phyloP scores from a whole-genome alignment of 352 stramenopile genomes.

The Pythium sukuiense region DNA sequence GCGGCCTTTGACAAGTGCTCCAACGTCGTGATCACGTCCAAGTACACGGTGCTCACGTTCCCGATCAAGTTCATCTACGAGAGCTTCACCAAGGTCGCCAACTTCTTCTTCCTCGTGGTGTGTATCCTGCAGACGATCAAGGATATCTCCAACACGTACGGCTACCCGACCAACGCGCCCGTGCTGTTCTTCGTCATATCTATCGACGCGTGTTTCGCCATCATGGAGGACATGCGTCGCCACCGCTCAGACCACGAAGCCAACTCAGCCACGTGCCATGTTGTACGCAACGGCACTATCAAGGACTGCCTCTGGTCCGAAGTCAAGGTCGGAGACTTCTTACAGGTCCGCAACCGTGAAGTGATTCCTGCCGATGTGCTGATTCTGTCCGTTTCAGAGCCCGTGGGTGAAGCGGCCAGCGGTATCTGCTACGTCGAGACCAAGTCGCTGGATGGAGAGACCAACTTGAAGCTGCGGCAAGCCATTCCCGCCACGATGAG shows the following conservation, averaged over 20 bases:
- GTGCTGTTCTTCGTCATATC: slow-evolving; percentile 90
- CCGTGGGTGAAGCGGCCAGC: slow-evolving; percentile 59
- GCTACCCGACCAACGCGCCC: slow-evolving; percentile 72
- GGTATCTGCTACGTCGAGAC: slow-evolving; percentile 69
- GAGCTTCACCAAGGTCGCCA: slow-evolving; percentile 89
- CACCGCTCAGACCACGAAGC: slow-evolving; percentile 81
- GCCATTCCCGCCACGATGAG: slow-evolving; percentile 68
- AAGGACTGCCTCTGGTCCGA: slow-evolving; percentile 78
- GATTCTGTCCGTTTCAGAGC: slow-evolving; percentile 76
- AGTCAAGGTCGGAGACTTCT: slow-evolving; percentile 85
- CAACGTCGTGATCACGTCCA: slow-evolving; percentile 90
- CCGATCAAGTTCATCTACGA: slow-evolving; percentile 89
- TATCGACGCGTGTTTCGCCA: slow-evolving; percentile 88
- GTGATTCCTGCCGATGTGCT: slow-evolving; percentile 84
- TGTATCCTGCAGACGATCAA: slow-evolving; percentile 87
- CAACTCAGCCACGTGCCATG: slow-evolving; percentile 74
- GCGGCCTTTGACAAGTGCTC: slow-evolving; percentile 62
- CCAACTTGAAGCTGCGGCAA: slow-evolving; percentile 3
- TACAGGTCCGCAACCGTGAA: slow-evolving; percentile 79
- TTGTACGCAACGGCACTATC: slow-evolving; percentile 65
- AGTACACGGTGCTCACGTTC: slow-evolving; percentile 89
- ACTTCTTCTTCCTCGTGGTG: slow-evolving; percentile 94
- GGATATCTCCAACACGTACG: slow-evolving; percentile 81
- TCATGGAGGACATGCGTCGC: slow-evolving; percentile 83
- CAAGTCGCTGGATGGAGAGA: slow-evolving; percentile 6